Evolutionary conservation across 257 asterid genomes (phyloP).

Genomic region (Solanum habrochaites): DNA sequence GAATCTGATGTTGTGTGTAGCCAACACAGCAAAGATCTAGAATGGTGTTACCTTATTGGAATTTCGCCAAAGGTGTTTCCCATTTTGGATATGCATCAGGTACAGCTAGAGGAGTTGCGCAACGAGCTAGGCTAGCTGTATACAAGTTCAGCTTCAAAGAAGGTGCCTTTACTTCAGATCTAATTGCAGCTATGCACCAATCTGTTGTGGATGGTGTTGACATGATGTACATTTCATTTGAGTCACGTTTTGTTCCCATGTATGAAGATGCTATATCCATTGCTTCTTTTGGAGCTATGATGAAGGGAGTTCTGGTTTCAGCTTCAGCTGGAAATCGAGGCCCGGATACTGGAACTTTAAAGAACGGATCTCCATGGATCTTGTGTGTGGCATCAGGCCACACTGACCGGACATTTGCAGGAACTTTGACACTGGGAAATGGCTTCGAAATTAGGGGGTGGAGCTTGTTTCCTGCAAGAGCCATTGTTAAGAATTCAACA

Average conservation of each 20-base stretch:
- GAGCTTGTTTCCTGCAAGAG: not conserved
- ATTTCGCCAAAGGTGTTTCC: slow-evolving; percentile 1
- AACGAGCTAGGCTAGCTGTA: slow-evolving; percentile 3
- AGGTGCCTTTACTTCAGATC: slow-evolving; percentile 7
- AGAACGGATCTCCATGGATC: slow-evolving; percentile 2
- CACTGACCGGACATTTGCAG: not conserved
- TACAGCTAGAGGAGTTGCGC: slow-evolving; percentile 4
- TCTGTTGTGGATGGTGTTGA: slow-evolving; percentile 6
- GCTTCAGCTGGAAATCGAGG: slow-evolving; percentile 3
- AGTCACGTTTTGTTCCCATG: not conserved
- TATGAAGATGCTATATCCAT: not conserved
- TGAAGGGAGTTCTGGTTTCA: not conserved
- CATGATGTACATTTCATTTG: not conserved
- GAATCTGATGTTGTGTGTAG: not conserved
- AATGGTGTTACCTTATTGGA: not conserved
- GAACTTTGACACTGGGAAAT: not conserved
- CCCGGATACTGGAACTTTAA: not conserved
- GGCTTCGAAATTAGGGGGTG: not conserved
- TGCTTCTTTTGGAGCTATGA: not conserved
- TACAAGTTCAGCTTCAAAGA: slow-evolving; percentile 6
- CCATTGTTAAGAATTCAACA: not conserved
- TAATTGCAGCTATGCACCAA: slow-evolving; percentile 12
- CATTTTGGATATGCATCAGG: slow-evolving; percentile 9
- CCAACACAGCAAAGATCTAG: not conserved
- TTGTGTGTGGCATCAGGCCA: not conserved